Percentiles rank a stretch among this genome's conserved stretches.
Conservation (phyloP, 2,329 filamentous ascomycete genomes). For the Pseudocercospora ulei region DNA sequence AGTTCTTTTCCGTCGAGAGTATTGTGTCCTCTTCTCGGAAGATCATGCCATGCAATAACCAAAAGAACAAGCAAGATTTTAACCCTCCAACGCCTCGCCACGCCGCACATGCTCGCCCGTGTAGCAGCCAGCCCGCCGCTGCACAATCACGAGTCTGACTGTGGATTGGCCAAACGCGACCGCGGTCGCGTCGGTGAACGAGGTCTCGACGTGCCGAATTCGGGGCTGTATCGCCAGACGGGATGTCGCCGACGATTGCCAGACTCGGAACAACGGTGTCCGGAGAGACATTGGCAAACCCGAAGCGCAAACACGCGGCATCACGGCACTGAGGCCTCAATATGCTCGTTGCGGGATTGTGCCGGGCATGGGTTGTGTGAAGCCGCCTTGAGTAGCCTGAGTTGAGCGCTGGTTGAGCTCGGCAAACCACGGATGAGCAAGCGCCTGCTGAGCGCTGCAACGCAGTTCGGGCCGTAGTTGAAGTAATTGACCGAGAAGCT, state of each 20-base stretch:
- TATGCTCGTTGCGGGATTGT: constrained; percentile 25
- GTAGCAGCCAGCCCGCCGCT: no score
- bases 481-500: constrained; percentile 61
- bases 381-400: constrained; percentile 21
- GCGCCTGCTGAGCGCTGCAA: constrained; percentile 81
- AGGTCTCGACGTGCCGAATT: no score
- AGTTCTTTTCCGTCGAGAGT: background rate
- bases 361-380: constrained; percentile 20
- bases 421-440: constrained; percentile 69
- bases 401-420: constrained; percentile 17
- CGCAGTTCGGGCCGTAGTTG: constrained; percentile 79
- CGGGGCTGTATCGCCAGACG: no score
- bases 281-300: constrained; percentile 1
- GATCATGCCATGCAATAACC: background rate
- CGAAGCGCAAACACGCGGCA: background rate
- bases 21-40: background rate
- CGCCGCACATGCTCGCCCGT: no score
- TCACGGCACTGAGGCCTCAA: constrained; percentile 9
- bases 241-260: background rate
- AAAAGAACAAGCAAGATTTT: background rate
- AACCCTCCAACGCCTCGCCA: constrained; percentile 8
- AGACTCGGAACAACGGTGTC: no score
- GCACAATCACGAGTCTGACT: no score
- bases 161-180: no score
- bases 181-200: no score